Base-by-base conservation (phyloP, 257 asterid genomes). In the Fraxinus cuspidata region DNA sequence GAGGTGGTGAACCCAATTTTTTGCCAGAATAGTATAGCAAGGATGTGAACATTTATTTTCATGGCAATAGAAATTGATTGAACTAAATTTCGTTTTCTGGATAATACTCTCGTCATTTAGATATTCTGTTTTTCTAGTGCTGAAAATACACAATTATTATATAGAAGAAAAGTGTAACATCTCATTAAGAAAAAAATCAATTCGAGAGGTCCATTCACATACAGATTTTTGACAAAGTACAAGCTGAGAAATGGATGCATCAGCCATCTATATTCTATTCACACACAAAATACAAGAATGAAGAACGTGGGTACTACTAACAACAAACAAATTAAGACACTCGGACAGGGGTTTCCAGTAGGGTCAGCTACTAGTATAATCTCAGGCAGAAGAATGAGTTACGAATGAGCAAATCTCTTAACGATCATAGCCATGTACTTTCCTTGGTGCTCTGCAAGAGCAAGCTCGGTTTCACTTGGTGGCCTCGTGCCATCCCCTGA, bases 371-470 rank as follows among this genome's bases (percentile, higher is more conserved):
- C 19, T 63, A 63, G 16, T 64, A 58, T 16, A 40, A 29, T 6
- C 29, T 32, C n/a, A 63, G 69, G 68, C 70, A 63, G n/a, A 70
- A 21, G 65, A 68, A 78, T 42, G 70, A 68, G 64, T 31, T 23
- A 56, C 31, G 71, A 44, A 19, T 25, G 71, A 81, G 79, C 80
- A 67, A 81, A 66, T 82, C 81, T 83, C 83, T 83, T 86, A 77
- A 87, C 90, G 1, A 81, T 78, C 75, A 27, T 68, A 64, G 92
- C 92, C 92, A 90, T 90, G 79, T 90, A 86, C 73, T 80, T 85
- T 68, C 90, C 92, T 56, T 90, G 95, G 63, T 88, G 91, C 84
- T 85, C 86, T 4, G 92, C 92, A 38, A 90, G 86, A 23, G 89
- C 91, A 19, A 86, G 75, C 78, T 86, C 94, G 15, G 83, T 73